These are phyloP conservation scores for Plasmodium cynomolgi DNA, from an alignment of 169 alveolate genomes.

Conservation along the genomic window DNA sequence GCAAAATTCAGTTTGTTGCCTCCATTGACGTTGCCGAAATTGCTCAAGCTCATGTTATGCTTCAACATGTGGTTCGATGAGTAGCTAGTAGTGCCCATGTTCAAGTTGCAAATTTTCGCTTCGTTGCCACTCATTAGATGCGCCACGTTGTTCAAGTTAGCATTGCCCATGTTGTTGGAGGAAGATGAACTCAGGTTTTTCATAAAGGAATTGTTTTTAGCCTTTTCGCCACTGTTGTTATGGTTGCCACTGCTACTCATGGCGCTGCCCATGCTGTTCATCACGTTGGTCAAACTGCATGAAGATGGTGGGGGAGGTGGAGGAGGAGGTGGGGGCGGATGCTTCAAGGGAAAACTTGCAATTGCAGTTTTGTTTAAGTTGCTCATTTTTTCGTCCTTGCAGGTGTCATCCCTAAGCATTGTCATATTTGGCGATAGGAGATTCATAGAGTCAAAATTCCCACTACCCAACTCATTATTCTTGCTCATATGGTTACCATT, in stretches of 20 bases:
- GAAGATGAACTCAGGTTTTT: not conserved
- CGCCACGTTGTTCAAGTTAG: not conserved
- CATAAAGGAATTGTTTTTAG: not conserved
- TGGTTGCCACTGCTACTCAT: not conserved
- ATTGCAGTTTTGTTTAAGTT: conserved; percentile 14
- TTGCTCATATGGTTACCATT: not conserved
- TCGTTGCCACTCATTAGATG: conserved; percentile 1
- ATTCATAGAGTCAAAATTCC: conserved; percentile 10
- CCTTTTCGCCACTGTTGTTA: not conserved
- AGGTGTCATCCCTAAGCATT: conserved; percentile 1
- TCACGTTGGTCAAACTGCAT: not conserved
- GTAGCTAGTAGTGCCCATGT: not conserved
- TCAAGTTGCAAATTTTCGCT: not conserved
- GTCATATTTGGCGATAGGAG: conserved; percentile 22
- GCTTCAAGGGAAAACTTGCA: conserved; percentile 5
- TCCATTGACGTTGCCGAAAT: not conserved
- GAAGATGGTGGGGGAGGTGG: conserved; percentile 45
- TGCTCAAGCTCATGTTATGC: not conserved
- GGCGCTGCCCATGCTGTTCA: not conserved
- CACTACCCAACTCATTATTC: conserved; percentile 1
- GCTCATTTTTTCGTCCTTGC: conserved; percentile 30
- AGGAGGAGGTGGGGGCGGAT: conserved; percentile 29
- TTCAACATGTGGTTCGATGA: not conserved
- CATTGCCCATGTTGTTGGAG: not conserved
- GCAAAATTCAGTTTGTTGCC: not conserved